phyloP scores from a whole-genome alignment of 1,284 basidiomycete species.

The Cystobasidium pallidum region DNA sequence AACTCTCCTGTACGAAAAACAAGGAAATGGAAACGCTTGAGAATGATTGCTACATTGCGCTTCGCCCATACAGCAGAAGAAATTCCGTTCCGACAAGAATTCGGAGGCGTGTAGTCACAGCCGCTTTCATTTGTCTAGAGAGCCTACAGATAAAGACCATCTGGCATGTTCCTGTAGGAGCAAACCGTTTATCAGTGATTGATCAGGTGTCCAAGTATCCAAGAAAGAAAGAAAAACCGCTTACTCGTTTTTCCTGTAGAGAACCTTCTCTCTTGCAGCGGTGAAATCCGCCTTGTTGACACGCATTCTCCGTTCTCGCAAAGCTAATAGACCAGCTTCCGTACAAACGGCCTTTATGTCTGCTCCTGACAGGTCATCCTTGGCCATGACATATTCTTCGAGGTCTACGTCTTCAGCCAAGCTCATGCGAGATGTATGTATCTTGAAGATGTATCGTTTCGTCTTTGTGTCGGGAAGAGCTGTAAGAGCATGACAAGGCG shows the following conservation, averaged over 20 bases:
- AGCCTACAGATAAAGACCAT: slow-evolving; percentile 52
- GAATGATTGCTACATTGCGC: slow-evolving; percentile 1
- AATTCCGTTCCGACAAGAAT: not conserved
- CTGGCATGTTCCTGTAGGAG: slow-evolving; percentile 44
- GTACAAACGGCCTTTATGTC: slow-evolving; percentile 87
- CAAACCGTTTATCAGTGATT: not conserved
- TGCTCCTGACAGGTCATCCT: slow-evolving; percentile 90
- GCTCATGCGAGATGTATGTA: slow-evolving; percentile 97
- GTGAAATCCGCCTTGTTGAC: slow-evolving; percentile 72
- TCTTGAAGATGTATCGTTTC: slow-evolving; percentile 95
- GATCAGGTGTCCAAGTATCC: too few relatives aligned
- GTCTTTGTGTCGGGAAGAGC: slow-evolving; percentile 91
- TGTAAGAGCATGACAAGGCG: slow-evolving; percentile 61
- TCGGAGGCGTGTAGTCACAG: not conserved
- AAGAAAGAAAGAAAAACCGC: too few relatives aligned
- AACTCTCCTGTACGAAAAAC: too few relatives aligned
- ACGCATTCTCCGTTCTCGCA: slow-evolving; percentile 93
- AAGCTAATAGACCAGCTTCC: slow-evolving; percentile 90
- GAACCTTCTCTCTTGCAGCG: slow-evolving; percentile 54
- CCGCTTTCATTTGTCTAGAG: not conserved
- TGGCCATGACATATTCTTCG: slow-evolving; percentile 93
- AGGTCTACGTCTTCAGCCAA: slow-evolving; percentile 88
- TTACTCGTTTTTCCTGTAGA: slow-evolving; percentile 55
- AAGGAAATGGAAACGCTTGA: too few relatives aligned
- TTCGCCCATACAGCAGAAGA: not conserved